Percentiles rank a stretch among this genome's conserved stretches.
Conservation (phyloP, 2,329 filamentous ascomycete species). For the Ceratocystis huliohia region DNA sequence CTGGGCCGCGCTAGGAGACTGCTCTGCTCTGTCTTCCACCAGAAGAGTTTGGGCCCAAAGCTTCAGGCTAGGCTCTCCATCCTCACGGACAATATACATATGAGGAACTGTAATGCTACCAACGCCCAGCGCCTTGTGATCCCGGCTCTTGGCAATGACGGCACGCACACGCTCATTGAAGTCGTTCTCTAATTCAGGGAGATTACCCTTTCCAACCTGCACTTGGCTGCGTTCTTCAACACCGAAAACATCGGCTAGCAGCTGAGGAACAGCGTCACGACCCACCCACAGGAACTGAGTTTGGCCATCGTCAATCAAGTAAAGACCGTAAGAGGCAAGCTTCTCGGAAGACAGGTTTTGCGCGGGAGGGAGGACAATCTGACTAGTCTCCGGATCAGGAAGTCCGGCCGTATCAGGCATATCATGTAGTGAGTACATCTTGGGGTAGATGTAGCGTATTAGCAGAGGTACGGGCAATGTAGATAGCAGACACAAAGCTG, state of each 20-base stretch:
- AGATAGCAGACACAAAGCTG: slow-evolving; percentile 84
- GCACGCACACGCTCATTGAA: slow-evolving; percentile 90
- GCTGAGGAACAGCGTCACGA: slow-evolving; percentile 78
- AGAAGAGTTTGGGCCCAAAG: slow-evolving; percentile 94
- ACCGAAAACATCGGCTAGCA: slow-evolving; percentile 83
- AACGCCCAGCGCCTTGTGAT: slow-evolving; percentile 73
- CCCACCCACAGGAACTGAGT: slow-evolving; percentile 97
- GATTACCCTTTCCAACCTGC: slow-evolving; percentile 76
- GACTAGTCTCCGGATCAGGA: slow-evolving; percentile 72
- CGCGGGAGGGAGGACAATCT: slow-evolving; percentile 74
- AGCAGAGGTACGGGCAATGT: slow-evolving; percentile 81
- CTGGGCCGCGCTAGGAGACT: slow-evolving; percentile 82
- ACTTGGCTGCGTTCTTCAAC: slow-evolving; percentile 70
- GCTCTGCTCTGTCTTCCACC: slow-evolving; percentile 88
- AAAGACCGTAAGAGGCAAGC: slow-evolving; percentile 78
- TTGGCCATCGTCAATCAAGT: slow-evolving; percentile 93
- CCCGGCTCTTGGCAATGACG: slow-evolving; percentile 82
- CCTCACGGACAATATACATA: slow-evolving; percentile 85
- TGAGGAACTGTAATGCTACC: slow-evolving; percentile 89
- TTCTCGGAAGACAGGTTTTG: slow-evolving; percentile 79
- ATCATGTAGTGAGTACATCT: slow-evolving; percentile 78
- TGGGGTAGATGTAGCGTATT: slow-evolving; percentile 84
- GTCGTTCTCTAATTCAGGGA: slow-evolving; percentile 85
- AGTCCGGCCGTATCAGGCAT: slow-evolving; percentile 91
- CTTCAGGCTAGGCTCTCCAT: slow-evolving; percentile 88